These are phyloP conservation scores for Thymus quinquecostatus DNA, from an alignment of 257 asterid species.

Conservation along the genomic window DNA sequence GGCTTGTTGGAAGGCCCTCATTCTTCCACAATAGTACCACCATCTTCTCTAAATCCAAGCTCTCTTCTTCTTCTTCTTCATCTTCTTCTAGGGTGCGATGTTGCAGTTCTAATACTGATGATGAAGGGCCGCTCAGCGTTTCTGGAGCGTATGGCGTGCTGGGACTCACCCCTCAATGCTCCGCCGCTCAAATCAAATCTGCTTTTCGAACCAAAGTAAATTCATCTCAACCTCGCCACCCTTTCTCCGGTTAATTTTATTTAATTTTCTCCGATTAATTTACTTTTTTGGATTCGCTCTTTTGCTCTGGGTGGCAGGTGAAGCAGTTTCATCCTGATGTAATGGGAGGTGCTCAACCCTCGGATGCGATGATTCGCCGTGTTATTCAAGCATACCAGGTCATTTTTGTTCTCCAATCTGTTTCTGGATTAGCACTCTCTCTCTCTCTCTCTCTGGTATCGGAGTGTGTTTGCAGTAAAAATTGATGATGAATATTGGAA, in stretches of 20 bases:
- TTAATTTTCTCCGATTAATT: too few species aligned
- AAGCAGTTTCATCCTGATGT: slow-evolving; percentile 92
- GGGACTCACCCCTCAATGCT: slow-evolving; percentile 66
- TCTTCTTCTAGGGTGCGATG: slow-evolving; percentile 36
- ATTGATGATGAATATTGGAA: not conserved
- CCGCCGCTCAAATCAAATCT: slow-evolving; percentile 67
- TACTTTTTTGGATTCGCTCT: not conserved
- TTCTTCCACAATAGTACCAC: not conserved
- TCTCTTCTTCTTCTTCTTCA: slow-evolving; percentile 28
- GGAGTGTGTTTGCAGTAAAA: not conserved
- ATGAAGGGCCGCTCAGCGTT: slow-evolving; percentile 46
- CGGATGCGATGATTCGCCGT: slow-evolving; percentile 78
- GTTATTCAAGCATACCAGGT: slow-evolving; percentile 93
- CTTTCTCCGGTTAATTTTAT: not conserved
- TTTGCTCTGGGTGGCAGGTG: slow-evolving; percentile 45
- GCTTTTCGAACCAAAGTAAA: slow-evolving; percentile 84
- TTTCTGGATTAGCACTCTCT: not conserved
- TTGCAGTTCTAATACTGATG: slow-evolving; percentile 31
- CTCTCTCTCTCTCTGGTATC: not conserved
- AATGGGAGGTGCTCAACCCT: slow-evolving; percentile 43
- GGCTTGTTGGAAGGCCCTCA: not conserved
- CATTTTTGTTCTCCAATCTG: not conserved
- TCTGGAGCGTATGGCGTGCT: slow-evolving; percentile 68
- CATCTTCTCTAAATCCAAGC: slow-evolving; percentile 14
- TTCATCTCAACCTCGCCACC: not conserved